A percentile compares a stretch with the other conserved stretches of the same genome.
These are phyloP conservation scores for Daedaleopsis nitida DNA, from an alignment of 768 basidiomycete species.

Conservation along the genomic window DNA sequence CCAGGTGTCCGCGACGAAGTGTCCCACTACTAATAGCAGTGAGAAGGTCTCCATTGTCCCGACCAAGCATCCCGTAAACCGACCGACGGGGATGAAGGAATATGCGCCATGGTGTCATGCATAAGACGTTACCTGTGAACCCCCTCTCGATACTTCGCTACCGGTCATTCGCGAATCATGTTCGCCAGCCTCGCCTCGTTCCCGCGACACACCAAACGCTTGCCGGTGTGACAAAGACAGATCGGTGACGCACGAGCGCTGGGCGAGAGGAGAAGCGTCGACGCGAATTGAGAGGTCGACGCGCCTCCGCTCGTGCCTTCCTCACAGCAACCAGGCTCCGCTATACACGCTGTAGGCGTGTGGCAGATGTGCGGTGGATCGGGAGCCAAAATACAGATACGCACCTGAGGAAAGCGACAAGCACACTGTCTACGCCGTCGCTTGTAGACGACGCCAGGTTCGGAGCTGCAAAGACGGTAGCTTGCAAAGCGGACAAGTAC, in stretches of 20 bases:
- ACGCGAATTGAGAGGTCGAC: neutral
- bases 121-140: neutral
- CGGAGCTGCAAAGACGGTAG: neutral
- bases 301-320: neutral
- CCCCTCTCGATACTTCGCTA: neutral
- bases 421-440: neutral
- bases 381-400: neutral
- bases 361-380: neutral
- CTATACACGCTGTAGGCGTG: neutral
- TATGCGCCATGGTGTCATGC: neutral
- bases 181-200: neutral
- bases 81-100: neutral
- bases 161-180: neutral
- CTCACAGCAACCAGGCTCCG: neutral
- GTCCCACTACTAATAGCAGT: no score
- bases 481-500: neutral
- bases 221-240: neutral
- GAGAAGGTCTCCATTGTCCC: no score
- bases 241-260: neutral
- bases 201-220: neutral
- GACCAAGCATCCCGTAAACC: no score
- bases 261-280: neutral
- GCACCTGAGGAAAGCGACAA: neutral
- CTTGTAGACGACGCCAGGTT: neutral
- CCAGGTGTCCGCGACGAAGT: no score